Evolutionary conservation across 2,329 filamentous ascomycete genomes (phyloP).

Genomic region (Penicillium sp.): DNA sequence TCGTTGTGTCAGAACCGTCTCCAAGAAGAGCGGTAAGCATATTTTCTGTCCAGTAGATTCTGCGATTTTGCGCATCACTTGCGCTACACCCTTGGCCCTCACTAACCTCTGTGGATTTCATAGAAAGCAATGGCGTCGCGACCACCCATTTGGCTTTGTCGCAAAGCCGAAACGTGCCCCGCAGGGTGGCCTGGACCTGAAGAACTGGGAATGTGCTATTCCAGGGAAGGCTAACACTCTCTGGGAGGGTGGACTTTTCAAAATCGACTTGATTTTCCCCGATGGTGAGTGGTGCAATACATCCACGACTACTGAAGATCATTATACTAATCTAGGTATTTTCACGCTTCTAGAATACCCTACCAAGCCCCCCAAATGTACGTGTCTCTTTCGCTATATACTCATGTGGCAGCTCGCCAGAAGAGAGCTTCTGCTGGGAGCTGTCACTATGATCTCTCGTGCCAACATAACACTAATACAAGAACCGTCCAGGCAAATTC

Average conservation of each 20-base stretch:
- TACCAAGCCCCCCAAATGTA: conserved; percentile 98
- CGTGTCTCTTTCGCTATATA: conserved; percentile 36
- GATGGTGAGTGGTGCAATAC: conserved; percentile 64
- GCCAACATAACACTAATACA: not conserved
- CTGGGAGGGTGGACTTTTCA: conserved; percentile 97
- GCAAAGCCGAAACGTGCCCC: conserved; percentile 80
- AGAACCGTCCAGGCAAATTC: conserved; percentile 74
- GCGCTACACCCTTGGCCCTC: not conserved
- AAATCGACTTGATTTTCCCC: conserved; percentile 87
- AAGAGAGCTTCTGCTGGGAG: not conserved
- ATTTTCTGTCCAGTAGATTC: not conserved
- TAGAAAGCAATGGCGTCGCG: conserved; percentile 94
- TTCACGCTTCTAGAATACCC: conserved; percentile 72
- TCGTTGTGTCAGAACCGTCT: conserved; percentile 85
- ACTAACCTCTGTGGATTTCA: conserved; percentile 16
- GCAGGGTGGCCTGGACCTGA: conserved; percentile 82
- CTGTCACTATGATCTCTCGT: not conserved
- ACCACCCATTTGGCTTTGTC: conserved; percentile 97
- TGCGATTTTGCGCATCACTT: not conserved
- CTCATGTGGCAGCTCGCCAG: no score
- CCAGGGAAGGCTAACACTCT: conserved; percentile 96
- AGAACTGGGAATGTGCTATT: conserved; percentile 94
- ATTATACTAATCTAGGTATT: conserved; percentile 13
- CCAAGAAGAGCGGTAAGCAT: conserved; percentile 73
- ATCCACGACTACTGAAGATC: conserved; percentile 11